Base-by-base conservation (phyloP, 495 filamentous ascomycete species). In the Choiromyces venosus region DNA sequence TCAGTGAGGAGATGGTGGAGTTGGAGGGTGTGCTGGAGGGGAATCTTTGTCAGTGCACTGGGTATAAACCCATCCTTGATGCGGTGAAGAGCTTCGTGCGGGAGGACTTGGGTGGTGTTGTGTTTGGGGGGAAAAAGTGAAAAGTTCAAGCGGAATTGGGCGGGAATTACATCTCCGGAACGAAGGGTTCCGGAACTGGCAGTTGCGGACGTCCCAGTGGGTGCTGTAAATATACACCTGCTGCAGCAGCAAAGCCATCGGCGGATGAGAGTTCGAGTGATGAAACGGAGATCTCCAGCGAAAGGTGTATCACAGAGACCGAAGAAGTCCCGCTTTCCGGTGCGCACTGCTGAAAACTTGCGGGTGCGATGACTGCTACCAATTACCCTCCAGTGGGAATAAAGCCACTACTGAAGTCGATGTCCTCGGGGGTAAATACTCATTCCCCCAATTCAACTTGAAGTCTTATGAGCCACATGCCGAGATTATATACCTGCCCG, bases 41-140 rank as follows among this genome's bases (percentile, higher is more conserved):
- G 7, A 84, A 84, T 72, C 71, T 84, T 19, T 84, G 83, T 52
- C 71, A 83, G 42, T 84, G 83, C 70, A 84, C 83, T 4, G 83
- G 83, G 0, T 84, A 84, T 66, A 84, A 83, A 66, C 83, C 83
- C 2, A 84, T 84, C 65, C 65, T 84, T 14, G 77, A 84, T 37
- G 83, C 82, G 3, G 83, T 82, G 6, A 87, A 87, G 78, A 88
- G 85, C 52, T 88, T 88, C 68, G 78, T 86, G 0, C 81, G 19
- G n/a, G 83, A 86, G 67, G 84, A 86, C 70, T 69, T 86, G 35
- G 81, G 82, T 21, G 84, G 80, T 0, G 74, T 78, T 18, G 73
- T 84, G 46, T 69, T 67, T 3, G 76, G 81, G 40, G 77, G 69
- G 4, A 52, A 69, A 5, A 68, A 8, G 12, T 66, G 67, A 25